Base-by-base conservation (phyloP, 805 yeast species). In the Alloascoidea hylecoeti region DNA sequence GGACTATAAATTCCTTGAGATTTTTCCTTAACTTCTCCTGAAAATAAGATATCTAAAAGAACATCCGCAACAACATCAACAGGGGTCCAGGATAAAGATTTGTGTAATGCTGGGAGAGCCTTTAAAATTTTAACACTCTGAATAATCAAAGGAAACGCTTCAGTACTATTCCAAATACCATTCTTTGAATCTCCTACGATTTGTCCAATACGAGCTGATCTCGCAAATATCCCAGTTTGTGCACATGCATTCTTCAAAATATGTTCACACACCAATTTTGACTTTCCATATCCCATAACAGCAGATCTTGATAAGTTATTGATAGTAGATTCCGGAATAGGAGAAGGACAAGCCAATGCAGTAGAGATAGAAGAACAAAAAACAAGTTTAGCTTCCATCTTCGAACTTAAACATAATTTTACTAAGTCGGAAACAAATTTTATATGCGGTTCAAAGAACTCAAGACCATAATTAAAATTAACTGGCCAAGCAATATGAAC, bases 401-500 rank as follows among this genome's bases (percentile, higher is more conserved):
- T 16, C 3, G 33, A 23, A 18, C 34, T 39, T 13, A 42, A 39
- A 19, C 44, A 42, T 6, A 42, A 17, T 17, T 40, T 37, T n/a
- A 42, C 15, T 15, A 42, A 18, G n/a, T 42, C 38, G 16, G 40
- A 39, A 16, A 34, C 37, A 28, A 42, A 42, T 6, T 18, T 36
- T 19, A 42, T 42, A 18, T 42, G 44, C n/a, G 23, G 13, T n/a
- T 37, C 44, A 19, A 42, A 42, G 12, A 41, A 38, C 15, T 18
- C 27, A 6, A 42, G 36, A 14, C 39, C 41, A 16, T 38, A 23
- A 35, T 40, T 40, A 33, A 42, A 40, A 18, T 42, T 42, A n/a
- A 42, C 44, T 2, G 44, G 39, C 44, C 44, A 42, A 4, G 44
- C 44, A 17, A 37, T 33, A 28, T 42, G 44, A 17, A 42, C 38